These are phyloP conservation scores for Sextonia rubra DNA, from an alignment of 164 flowering plant genomes.

Conservation along the genomic window DNA sequence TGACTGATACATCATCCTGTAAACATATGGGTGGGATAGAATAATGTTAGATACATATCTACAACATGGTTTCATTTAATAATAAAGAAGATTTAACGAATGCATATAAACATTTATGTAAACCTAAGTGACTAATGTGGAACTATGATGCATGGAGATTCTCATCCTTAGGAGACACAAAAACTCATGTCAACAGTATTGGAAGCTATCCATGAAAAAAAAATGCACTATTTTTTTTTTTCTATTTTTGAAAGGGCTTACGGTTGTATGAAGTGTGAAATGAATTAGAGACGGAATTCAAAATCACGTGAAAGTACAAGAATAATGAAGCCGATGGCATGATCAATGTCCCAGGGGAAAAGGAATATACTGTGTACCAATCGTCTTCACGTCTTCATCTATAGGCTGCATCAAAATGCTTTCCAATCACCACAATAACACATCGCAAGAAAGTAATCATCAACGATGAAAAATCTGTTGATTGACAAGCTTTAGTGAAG, in stretches of 20 bases:
- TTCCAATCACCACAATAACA: neutral
- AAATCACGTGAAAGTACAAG: conserved; percentile 14
- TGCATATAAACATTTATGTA: neutral
- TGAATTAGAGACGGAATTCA: too few species aligned
- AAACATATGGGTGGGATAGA: neutral
- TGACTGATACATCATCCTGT: conserved; percentile 21
- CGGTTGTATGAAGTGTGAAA: too few species aligned
- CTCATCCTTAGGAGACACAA: neutral
- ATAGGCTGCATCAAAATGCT: conserved; percentile 5
- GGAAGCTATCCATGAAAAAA: too few species aligned
- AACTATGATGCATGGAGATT: neutral
- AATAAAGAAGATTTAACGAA: neutral
- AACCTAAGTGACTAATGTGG: neutral
- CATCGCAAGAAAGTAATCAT: neutral
- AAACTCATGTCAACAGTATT: neutral
- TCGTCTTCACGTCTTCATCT: conserved; percentile 20
- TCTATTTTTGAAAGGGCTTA: too few species aligned
- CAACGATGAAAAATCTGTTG: neutral
- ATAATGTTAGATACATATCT: neutral
- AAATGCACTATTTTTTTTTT: too few species aligned
- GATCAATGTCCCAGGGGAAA: conserved; percentile 1
- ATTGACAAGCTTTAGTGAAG: neutral
- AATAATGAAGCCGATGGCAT: conserved; percentile 4
- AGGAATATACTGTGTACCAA: conserved; percentile 7
- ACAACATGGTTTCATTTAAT: neutral